These are phyloP conservation scores for Musa acuminata DNA, from an alignment of 176 grass and related monocot genomes.

Conservation along the genomic window DNA sequence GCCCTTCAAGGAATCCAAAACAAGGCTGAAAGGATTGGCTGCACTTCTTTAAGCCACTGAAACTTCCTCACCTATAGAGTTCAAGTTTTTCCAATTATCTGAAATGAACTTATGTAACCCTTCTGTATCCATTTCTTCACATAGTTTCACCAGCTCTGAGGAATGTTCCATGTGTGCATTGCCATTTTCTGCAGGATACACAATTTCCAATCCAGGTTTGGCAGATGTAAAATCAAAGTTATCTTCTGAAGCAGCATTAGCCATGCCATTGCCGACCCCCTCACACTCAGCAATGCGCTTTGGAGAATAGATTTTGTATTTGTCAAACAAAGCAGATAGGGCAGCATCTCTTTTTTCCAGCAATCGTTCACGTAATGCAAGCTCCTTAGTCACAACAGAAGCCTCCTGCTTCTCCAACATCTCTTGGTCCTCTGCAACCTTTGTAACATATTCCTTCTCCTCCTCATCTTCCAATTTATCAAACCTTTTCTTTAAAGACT, in stretches of 20 bases:
- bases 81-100: conserved; percentile 78
- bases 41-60: conserved; percentile 50
- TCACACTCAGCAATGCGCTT: conserved; percentile 5
- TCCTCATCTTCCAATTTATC: conserved; percentile 44
- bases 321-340: conserved; percentile 58
- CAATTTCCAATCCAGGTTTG: conserved; percentile 30
- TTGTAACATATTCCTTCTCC: conserved; percentile 59
- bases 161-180: conserved; percentile 29
- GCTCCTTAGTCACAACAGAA: conserved; percentile 66
- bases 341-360: conserved; percentile 67
- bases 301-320: conserved; percentile 30
- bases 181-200: conserved; percentile 16
- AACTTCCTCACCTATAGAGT: conserved; percentile 67
- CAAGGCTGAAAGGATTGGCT: conserved; percentile 42
- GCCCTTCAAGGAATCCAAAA: conserved; percentile 48
- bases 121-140: conserved; percentile 69
- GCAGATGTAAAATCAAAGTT: conserved; percentile 13
- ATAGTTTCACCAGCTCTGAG: conserved; percentile 53
- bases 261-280: conserved; percentile 5
- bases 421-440: conserved; percentile 32
- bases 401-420: conserved; percentile 62
- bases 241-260: conserved; percentile 2
- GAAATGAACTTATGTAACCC: conserved; percentile 83
- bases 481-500: conserved; percentile 60
- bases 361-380: conserved; percentile 53